Evolutionary conservation across 2,329 filamentous ascomycete species (phyloP).

Genomic region (Fusarium cyanostomum): DNA sequence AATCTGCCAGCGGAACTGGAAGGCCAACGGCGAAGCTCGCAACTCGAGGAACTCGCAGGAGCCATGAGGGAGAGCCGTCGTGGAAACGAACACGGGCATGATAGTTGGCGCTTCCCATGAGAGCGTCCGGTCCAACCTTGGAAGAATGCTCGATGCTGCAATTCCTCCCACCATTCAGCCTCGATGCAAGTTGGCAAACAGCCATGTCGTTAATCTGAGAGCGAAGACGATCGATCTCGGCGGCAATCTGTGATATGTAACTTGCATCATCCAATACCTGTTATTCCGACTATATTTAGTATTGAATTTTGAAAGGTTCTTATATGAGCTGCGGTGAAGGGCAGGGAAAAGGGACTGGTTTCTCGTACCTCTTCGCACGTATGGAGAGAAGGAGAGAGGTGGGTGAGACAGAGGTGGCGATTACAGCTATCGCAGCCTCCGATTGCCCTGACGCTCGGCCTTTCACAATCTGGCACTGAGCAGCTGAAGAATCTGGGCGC

Average conservation of each 20-base stretch:
- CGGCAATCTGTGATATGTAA: background rate
- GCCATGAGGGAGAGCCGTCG: slow-evolving; percentile 40
- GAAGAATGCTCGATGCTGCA: slow-evolving; percentile 23
- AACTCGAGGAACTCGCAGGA: slow-evolving; percentile 39
- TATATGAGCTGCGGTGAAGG: background rate
- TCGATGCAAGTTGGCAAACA: slow-evolving; percentile 28
- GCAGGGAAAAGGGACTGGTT: background rate
- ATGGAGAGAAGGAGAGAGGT: background rate
- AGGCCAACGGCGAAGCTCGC: slow-evolving; percentile 17
- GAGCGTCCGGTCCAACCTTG: slow-evolving; percentile 20
- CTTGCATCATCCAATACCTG: background rate
- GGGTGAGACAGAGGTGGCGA: background rate
- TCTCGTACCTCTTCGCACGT: background rate
- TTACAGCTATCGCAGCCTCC: background rate
- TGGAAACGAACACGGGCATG: slow-evolving; percentile 44
- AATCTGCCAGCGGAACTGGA: slow-evolving; percentile 36
- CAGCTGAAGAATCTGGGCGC: slow-evolving; percentile 21
- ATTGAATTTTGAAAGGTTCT: background rate
- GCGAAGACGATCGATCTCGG: background rate
- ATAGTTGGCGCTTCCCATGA: slow-evolving; percentile 44
- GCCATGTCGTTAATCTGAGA: background rate
- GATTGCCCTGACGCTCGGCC: background rate
- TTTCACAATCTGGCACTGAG: background rate
- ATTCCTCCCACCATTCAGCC: slow-evolving; percentile 13
- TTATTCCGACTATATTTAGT: background rate